phyloP scores from a whole-genome alignment of 1,284 basidiomycete species.

The Earliella scabrosa region DNA sequence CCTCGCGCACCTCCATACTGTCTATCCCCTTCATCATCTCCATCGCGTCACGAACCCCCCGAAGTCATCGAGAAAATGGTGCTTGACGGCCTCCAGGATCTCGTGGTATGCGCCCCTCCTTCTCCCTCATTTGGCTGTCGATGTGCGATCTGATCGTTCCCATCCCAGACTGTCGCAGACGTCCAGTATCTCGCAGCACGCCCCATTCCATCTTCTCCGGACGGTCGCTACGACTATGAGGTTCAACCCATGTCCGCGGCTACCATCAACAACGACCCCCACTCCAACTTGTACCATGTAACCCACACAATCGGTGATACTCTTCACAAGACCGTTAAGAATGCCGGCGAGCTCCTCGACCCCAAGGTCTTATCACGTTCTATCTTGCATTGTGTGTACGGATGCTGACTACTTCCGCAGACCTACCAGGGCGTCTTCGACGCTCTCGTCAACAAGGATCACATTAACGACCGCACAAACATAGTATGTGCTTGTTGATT shows the following conservation, averaged over 20 bases:
- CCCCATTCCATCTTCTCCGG: slow-evolving; percentile 26
- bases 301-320: slow-evolving; percentile 12
- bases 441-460: slow-evolving; percentile 47
- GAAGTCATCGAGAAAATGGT: slow-evolving; percentile 6
- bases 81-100: slow-evolving; percentile 10
- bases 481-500: slow-evolving; percentile 38
- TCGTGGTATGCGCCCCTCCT: slow-evolving; percentile 12
- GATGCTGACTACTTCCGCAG: not conserved
- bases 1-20: not conserved
- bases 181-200: slow-evolving; percentile 24
- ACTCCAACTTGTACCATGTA: slow-evolving; percentile 24
- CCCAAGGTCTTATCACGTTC: too few species aligned
- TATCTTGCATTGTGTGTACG: too few species aligned
- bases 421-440: slow-evolving; percentile 50
- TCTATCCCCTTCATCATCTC: not conserved
- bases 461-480: slow-evolving; percentile 66
- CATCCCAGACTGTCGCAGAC: slow-evolving; percentile 25
- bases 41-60: not conserved
- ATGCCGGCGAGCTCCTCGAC: too few species aligned
- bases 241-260: slow-evolving; percentile 25
- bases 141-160: not conserved
- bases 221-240: slow-evolving; percentile 31
- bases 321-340: slow-evolving; percentile 17
- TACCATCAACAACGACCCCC: slow-evolving; percentile 14
- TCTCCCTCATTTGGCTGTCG: not conserved